These are phyloP conservation scores for Trichoderma virens DNA, from an alignment of 495 filamentous ascomycete species.

Conservation along the genomic window DNA sequence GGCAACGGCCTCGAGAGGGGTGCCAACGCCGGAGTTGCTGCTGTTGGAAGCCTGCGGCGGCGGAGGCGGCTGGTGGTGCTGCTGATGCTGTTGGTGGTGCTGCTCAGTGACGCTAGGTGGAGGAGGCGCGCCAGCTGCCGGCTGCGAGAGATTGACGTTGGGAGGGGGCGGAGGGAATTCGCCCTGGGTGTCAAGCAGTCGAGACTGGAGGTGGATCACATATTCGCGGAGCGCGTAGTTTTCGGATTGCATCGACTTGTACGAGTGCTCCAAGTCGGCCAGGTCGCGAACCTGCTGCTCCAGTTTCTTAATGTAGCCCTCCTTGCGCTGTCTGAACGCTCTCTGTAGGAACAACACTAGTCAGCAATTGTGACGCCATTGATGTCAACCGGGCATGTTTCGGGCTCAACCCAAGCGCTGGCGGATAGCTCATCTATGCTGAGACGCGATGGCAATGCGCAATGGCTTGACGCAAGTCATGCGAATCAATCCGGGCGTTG, in stretches of 20 bases:
- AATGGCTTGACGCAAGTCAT: background rate
- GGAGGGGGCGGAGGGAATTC: conserved; percentile 76
- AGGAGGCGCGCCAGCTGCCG: conserved; percentile 24
- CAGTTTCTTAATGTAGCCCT: conserved; percentile 93
- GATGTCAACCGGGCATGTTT: background rate
- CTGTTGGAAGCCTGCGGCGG: background rate
- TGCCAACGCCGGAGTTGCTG: conserved; percentile 12
- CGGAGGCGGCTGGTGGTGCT: conserved; percentile 13
- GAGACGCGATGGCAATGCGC: conserved; percentile 3
- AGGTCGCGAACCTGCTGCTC: conserved; percentile 83
- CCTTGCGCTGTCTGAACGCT: conserved; percentile 95
- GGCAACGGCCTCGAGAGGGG: conserved; percentile 26
- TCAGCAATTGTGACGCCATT: conserved; percentile 13
- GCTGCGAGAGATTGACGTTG: conserved; percentile 32
- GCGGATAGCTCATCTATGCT: background rate
- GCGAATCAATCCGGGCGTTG: background rate
- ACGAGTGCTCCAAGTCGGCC: conserved; percentile 58
- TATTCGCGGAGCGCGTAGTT: conserved; percentile 89
- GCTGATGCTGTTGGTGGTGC: conserved; percentile 18
- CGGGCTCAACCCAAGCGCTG: background rate
- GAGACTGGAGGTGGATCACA: conserved; percentile 79
- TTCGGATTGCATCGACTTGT: conserved; percentile 70
- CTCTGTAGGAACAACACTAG: conserved; percentile 45
- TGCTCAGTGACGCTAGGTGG: conserved; percentile 34
- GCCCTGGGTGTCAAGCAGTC: conserved; percentile 75